Base-by-base conservation (phyloP, 371 early-diverging fungal species). In the Apophysomyces variabilis region DNA sequence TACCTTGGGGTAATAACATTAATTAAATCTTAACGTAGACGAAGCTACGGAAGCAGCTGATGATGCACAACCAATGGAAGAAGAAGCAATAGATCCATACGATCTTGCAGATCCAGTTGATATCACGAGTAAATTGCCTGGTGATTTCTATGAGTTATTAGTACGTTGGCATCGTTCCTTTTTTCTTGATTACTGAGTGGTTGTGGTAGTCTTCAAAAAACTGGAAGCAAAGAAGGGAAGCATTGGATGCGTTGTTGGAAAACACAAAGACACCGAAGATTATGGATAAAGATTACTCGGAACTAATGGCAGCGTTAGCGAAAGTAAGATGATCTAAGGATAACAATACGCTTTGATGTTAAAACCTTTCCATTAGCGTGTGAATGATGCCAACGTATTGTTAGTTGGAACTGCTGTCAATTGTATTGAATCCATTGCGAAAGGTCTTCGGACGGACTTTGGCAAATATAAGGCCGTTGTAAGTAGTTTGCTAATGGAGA, bases 221-320 rank as follows among this genome's bases (percentile, higher is more conserved):
- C 67, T 99, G 99, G 99, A 90, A 96, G 71, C 97, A 97, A 70
- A 86, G 98, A 71, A 94, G 95, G 73, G 98, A 97, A 64, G 95
- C 91, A 0, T 73, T 98, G 45, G 95, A 95, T 57, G 85, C 76
- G 8, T 72, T 99, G 26, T 61, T 91, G 7, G 85, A 71, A 41
- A 64, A 92, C 13, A 79, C 93, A 43, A 91, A 93, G 63, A 78
- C 89, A 4, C 92, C 93, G 3, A 92, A 91, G 60, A 84, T 96
- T 45, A 84, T 87, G 38, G 94, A 94, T 58, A 74, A 87, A 13
- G 92, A 93, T 65, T 92, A 90, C 43, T 79, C 88, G 32, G 96
- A 97, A 63, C 80, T 98, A 5, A 80, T 96, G 36, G 84, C 82
- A n/a, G 87, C 87, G 6, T 82, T 99, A 9, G 90, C 90, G 38